These are phyloP conservation scores for Beauveria brongniartii DNA, from an alignment of 2,329 filamentous ascomycete genomes.

Conservation along the genomic window DNA sequence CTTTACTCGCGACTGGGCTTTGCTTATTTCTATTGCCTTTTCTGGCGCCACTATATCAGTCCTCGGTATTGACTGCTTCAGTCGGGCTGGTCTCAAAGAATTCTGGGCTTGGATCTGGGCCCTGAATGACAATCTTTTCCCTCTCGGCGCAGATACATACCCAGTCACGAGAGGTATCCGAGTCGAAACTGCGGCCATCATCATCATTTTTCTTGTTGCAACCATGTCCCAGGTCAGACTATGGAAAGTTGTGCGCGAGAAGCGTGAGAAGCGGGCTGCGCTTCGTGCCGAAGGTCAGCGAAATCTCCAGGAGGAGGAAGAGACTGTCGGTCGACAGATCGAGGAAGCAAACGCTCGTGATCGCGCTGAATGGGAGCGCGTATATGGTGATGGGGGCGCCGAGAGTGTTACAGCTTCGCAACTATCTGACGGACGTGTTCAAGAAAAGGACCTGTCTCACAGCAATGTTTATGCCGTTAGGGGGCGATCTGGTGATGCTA, in stretches of 20 bases:
- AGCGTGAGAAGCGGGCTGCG: conserved; percentile 44
- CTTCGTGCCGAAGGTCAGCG: conserved; percentile 42
- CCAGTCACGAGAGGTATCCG: conserved; percentile 79
- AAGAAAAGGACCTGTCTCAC: conserved; percentile 33
- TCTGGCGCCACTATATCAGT: conserved; percentile 71
- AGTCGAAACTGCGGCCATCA: conserved; percentile 71
- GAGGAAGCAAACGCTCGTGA: conserved; percentile 56
- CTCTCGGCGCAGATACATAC: conserved; percentile 66
- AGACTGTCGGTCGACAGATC: conserved; percentile 58
- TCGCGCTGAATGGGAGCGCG: conserved; percentile 64
- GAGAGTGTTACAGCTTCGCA: conserved; percentile 28
- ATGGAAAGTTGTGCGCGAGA: conserved; percentile 70
- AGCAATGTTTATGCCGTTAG: conserved; percentile 29
- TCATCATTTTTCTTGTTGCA: conserved; percentile 67
- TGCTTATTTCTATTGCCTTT: conserved; percentile 73
- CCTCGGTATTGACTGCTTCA: conserved; percentile 86
- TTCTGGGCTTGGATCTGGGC: conserved; percentile 93
- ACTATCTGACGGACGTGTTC: conserved; percentile 45
- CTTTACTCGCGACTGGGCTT: conserved; percentile 67
- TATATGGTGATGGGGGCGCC: conserved; percentile 56
- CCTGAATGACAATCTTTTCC: conserved; percentile 74
- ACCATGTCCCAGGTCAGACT: conserved; percentile 78
- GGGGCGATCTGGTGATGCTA: conserved; percentile 33
- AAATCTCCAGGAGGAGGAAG: conserved; percentile 57
- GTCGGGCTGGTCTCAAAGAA: conserved; percentile 82